Evolutionary conservation across 768 basidiomycete species (phyloP), one percentile per base, ranked within the genome.

Genomic region (Tylopilus plumbeoviolaceoides): DNA sequence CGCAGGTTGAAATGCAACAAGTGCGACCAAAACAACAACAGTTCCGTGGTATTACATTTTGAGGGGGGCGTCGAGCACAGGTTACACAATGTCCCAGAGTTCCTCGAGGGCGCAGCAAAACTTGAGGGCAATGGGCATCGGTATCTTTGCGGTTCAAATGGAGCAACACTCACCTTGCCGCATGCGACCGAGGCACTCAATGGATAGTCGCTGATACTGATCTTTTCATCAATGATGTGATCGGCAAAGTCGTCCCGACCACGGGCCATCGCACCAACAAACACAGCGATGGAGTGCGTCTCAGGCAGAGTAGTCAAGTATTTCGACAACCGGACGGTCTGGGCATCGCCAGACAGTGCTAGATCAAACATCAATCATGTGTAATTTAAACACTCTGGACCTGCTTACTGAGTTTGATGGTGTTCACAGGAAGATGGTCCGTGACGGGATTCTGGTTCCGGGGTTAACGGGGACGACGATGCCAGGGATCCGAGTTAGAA

Each of bases 171-270:
- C 63, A 95, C 95, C 83, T 98, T 98, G 55, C 95, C 95, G 64
- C 95, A 98, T 18, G 95, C 95, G 25, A 98, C 95, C 48, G 87
- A 86, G 23, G 94, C 94, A 63, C 91, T 95, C 44, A 97, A 73
- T 3, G 91, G 81, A 72, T 95, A 99, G 62, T 97, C 86, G 63
- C 91, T 94, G 71, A 99, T 92, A 57, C 91, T 84, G 62, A 98
- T 93, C 75, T 99, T 99, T 72, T 95, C 86, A 66, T 99, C 97
- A 0, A 98, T 89, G 59, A 89, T 75, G 21, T 82, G 87, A 71
- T 99, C 97, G 14, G 97, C 97, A 74, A 99, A 99, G 73, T 95
- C 91, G 60, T 99, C 97, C 47, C 81, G 84, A 11, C 95, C 95
- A 53, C 95, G 79, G 7, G 95, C 95, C 95, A 99, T 99, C 20